A percentile compares a stretch with the other conserved stretches of the same genome.
phyloP scores from a whole-genome alignment of 148 eudicot genomes.

The Vaccinium myrtillus region DNA sequence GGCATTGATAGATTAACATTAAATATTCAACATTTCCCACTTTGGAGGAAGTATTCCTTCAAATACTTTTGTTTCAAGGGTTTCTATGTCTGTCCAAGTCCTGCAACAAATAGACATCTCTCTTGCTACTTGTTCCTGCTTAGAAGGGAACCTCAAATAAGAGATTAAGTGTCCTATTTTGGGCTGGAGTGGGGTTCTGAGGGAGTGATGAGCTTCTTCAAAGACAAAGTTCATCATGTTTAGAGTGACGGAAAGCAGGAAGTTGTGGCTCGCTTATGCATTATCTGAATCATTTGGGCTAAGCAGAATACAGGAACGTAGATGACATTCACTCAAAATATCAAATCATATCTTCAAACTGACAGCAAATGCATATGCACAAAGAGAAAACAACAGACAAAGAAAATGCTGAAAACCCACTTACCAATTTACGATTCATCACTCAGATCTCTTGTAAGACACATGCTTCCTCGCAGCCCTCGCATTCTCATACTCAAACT shows the following conservation, averaged over 20 bases:
- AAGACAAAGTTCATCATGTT: no score
- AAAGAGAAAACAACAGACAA: not conserved
- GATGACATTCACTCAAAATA: not conserved
- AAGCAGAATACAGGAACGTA: not conserved
- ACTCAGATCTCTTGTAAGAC: conserved; percentile 29
- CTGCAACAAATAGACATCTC: not conserved
- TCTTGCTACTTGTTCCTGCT: not conserved
- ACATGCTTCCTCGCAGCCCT: conserved; percentile 29
- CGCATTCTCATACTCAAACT: conserved; percentile 71
- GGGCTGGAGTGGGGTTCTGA: no score
- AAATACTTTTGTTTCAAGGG: not conserved
- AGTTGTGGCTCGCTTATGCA: no score
- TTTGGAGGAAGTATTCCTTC: not conserved
- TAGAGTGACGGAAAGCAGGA: no score
- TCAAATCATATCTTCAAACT: not conserved
- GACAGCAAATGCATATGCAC: not conserved
- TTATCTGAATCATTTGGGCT: no score
- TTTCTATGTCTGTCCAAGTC: not conserved
- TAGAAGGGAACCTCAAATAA: not conserved
- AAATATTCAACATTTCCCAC: not conserved
- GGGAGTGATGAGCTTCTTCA: no score
- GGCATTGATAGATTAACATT: not conserved
- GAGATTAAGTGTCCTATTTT: no score
- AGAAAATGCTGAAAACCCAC: not conserved
- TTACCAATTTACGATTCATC: conserved; percentile 10